phyloP scores from a whole-genome alignment of 2,329 filamentous ascomycete genomes.

The Nemania serpens region DNA sequence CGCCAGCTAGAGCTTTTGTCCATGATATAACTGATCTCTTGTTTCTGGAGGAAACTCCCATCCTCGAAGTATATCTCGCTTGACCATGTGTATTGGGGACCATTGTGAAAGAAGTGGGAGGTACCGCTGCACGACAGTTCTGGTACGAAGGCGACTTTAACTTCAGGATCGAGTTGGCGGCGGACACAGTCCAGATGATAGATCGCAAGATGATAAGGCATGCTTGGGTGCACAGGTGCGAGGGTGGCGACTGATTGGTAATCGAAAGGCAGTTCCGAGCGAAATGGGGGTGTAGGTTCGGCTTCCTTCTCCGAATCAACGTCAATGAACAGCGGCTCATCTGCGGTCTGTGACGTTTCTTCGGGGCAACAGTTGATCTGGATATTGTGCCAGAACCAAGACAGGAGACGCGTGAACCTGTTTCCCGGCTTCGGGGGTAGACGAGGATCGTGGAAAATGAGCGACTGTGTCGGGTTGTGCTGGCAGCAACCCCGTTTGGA shows the following conservation, averaged over 20 bases:
- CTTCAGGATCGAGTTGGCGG: neutral
- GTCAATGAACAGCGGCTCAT: neutral
- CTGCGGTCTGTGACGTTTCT: neutral
- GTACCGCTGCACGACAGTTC: neutral
- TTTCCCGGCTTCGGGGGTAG: neutral
- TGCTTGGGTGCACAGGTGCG: neutral
- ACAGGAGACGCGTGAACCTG: neutral
- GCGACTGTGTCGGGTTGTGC: neutral
- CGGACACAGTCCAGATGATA: neutral
- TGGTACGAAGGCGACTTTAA: neutral
- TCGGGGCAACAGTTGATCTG: neutral
- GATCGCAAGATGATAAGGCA: neutral
- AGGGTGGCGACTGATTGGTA: neutral
- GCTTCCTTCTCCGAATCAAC: neutral
- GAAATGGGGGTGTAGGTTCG: neutral
- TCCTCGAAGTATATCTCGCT: neutral
- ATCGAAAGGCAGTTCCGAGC: neutral
- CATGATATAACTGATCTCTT: no score
- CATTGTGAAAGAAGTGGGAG: neutral
- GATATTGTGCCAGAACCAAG: neutral
- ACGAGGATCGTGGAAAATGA: neutral
- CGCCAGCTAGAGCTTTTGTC: no score
- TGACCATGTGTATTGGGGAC: neutral
- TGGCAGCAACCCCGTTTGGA: neutral
- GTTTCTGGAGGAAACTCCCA: no score